Evolutionary conservation across 148 eudicot species (phyloP), one percentile per base, ranked within the genome.

Genomic region (Beta vulgaris): DNA sequence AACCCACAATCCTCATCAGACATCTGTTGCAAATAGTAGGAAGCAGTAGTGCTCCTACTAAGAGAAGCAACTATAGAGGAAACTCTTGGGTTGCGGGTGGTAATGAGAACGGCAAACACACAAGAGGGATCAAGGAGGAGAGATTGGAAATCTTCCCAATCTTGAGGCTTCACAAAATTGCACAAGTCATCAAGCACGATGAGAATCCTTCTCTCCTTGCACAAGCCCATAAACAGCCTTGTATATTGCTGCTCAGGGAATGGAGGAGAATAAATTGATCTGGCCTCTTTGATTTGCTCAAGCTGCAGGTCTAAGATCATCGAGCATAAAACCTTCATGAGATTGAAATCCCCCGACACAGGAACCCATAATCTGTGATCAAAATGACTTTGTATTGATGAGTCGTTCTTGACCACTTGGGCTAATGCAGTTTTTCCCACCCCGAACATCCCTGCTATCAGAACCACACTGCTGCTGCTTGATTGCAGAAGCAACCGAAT

Each of bases 51-150:
- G 72, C 64, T 19, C 26, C 40, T 18, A 3, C 75, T 49, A 14
- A 36, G 40, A 36, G 64, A 61, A 36, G 31, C 43, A 9, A 71
- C 39, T 12, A 16, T 57, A 11, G 29, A 37, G 26, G 76, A 55
- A 14, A 78, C 72, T 29, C 42, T 78, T 51, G 72, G 76, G 64
- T 64, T 72, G 25, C 76, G 81, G 55, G 76, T 78, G 72, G 81
- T 78, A 32, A 78, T 40, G 5, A 78, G 62, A n/a, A 72, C 15
- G 15, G 65, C 65, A 29, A 68, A 76, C 19, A 10, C 36, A 28
- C 66, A 35, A 16, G 49, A 53, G 0, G 65, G 21, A 43, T n/a
- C 5, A 12, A 40, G 74, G 44, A 49, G 73, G 28, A 58, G 16
- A 68, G 44, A 68, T 0, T 29, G 55, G 59, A 78, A 78, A 1